Conservation (phyloP, 129 eudicot species). For the Lactuca saligna region DNA sequence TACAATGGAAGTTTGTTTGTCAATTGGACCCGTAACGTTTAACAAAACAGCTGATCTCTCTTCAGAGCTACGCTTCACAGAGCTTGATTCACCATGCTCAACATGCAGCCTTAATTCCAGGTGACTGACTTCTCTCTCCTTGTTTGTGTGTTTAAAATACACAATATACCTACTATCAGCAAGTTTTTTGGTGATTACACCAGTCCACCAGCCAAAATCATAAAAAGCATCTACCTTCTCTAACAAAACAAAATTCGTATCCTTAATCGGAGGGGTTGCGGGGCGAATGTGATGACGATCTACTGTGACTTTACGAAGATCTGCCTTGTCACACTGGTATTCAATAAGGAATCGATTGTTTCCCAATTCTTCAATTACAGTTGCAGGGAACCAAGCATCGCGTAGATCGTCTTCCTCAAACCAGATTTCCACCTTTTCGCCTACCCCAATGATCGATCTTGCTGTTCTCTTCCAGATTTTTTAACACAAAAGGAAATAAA, state of each 20-base stretch:
- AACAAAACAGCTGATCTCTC: constrained; percentile 16
- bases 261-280: constrained; percentile 44
- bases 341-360: constrained; percentile 44
- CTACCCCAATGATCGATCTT: constrained; percentile 53
- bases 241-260: constrained; percentile 44
- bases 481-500: constrained; percentile 24
- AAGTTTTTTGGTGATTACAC: constrained; percentile 58
- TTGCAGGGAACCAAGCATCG: constrained; percentile 71
- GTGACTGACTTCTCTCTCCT: constrained; percentile 42
- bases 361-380: constrained; percentile 39
- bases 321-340: constrained; percentile 25
- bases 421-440: constrained; percentile 55
- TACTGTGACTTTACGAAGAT: constrained; percentile 38
- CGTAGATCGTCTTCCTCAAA: constrained; percentile 35
- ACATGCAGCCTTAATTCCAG: constrained; percentile 59
- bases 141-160: constrained; percentile 46
- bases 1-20: constrained; percentile 22
- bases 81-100: constrained; percentile 21
- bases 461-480: constrained; percentile 48
- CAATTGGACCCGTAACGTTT: constrained; percentile 20
- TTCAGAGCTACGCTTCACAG: constrained; percentile 9
- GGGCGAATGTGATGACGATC: constrained; percentile 54
- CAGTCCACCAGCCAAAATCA: constrained; percentile 74
- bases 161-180: constrained; percentile 58
- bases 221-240: constrained; percentile 64